Percentiles rank a stretch among this genome's conserved stretches.
These are phyloP conservation scores for Coemansia sp. DNA, from an alignment of 192 early-diverging fungal species.

Conservation along the genomic window DNA sequence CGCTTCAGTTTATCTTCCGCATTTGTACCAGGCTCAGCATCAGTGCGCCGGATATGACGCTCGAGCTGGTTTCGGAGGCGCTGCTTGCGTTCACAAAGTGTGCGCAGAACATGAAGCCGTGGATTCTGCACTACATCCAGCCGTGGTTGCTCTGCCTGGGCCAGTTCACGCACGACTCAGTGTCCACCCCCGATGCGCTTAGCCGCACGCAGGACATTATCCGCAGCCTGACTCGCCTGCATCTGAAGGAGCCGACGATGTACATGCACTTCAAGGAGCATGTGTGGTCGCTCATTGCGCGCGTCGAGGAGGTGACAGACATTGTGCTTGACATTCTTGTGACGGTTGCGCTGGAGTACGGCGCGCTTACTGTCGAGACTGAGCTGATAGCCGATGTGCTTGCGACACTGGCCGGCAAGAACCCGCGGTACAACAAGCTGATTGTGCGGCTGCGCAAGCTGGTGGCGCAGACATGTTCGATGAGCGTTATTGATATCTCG, in stretches of 20 bases:
- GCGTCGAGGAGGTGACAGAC: constrained; percentile 78
- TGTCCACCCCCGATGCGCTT: constrained; percentile 36
- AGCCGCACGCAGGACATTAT: constrained; percentile 71
- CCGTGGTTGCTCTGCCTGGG: constrained; percentile 86
- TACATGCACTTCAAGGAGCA: constrained; percentile 81
- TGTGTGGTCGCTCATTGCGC: constrained; percentile 78
- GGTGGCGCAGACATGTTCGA: constrained; percentile 74
- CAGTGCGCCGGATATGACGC: constrained; percentile 74
- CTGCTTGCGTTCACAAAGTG: constrained; percentile 79
- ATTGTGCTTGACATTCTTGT: constrained; percentile 79
- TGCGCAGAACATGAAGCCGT: constrained; percentile 68
- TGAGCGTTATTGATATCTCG: constrained; percentile 67
- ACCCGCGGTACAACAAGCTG: constrained; percentile 77
- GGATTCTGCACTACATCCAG: constrained; percentile 84
- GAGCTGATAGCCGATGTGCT: constrained; percentile 87
- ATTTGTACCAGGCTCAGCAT: constrained; percentile 81
- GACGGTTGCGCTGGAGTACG: constrained; percentile 75
- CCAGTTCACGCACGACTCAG: constrained; percentile 56
- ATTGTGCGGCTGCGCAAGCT: constrained; percentile 78
- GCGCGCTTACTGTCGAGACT: constrained; percentile 72
- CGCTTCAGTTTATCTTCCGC: constrained; percentile 73
- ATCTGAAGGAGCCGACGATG: constrained; percentile 79
- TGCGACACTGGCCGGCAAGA: constrained; percentile 74
- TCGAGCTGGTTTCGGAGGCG: constrained; percentile 87
- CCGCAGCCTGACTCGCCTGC: constrained; percentile 75